Evolutionary conservation across 2,329 filamentous ascomycete species (phyloP).

Genomic region (Xylaria sp.): DNA sequence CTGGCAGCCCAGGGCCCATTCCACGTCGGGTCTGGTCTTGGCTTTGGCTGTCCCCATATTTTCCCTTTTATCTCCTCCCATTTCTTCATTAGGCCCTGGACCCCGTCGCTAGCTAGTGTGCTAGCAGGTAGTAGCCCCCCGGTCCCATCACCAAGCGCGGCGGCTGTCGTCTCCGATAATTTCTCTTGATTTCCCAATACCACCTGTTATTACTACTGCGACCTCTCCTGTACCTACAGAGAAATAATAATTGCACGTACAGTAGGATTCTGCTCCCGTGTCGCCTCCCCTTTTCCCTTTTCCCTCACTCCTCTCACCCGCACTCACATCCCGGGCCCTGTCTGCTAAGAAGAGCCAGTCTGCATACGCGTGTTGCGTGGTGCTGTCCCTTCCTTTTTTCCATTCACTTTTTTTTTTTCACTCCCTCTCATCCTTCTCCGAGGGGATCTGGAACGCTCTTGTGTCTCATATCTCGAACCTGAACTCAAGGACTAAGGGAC

Average conservation of each 20-base stretch:
- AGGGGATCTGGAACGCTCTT: constrained; percentile 40
- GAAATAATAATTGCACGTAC: constrained; percentile 36
- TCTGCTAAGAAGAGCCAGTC: constrained; percentile 36
- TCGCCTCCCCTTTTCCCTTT: constrained; percentile 45
- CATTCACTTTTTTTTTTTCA: constrained; percentile 37
- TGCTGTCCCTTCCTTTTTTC: constrained; percentile 48
- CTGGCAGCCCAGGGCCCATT: constrained; percentile 14
- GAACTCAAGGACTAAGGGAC: constrained; percentile 42
- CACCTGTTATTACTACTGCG: constrained; percentile 42
- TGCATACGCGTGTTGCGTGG: constrained; percentile 45
- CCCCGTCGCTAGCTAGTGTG: constrained; percentile 22
- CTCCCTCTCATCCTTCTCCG: constrained; percentile 34
- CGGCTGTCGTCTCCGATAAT: constrained; percentile 48
- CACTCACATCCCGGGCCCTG: constrained; percentile 37
- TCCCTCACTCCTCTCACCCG: constrained; percentile 41
- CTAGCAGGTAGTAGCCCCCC: constrained; percentile 17
- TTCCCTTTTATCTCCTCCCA: constrained; percentile 29
- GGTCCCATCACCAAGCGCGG: constrained; percentile 40
- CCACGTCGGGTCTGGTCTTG: constrained; percentile 22
- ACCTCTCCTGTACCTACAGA: constrained; percentile 39
- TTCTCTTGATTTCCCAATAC: constrained; percentile 49
- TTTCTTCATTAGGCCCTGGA: constrained; percentile 31
- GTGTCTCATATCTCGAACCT: constrained; percentile 41
- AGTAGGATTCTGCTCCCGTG: constrained; percentile 43
- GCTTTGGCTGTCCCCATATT: constrained; percentile 20